Evolutionary conservation across 139 green algal genomes (phyloP).

Genomic region (Picochlorum sp.): DNA sequence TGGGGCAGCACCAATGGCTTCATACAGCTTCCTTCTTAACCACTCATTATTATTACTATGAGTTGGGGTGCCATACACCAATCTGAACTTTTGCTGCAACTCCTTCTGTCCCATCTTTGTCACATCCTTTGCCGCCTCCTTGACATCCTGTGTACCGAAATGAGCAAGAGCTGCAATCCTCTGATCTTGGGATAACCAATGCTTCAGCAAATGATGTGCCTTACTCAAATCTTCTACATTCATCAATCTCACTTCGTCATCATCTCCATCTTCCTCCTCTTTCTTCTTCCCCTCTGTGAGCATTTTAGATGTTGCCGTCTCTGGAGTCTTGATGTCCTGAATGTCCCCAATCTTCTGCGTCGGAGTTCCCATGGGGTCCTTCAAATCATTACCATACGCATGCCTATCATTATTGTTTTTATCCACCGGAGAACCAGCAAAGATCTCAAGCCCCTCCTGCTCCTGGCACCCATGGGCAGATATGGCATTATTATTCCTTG

Average conservation of each 20-base stretch:
- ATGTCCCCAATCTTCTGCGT: too few relatives aligned
- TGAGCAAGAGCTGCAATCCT: slow-evolving; percentile 17
- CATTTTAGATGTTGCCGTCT: slow-evolving; percentile 1
- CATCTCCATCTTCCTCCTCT: not conserved
- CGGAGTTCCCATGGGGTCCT: too few relatives aligned
- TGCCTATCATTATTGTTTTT: slow-evolving; percentile 2
- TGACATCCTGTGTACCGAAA: slow-evolving; percentile 27
- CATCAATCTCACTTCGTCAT: slow-evolving; percentile 5
- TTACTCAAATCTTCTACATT: not conserved
- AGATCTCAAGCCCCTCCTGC: too few relatives aligned
- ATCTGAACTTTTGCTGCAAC: slow-evolving; percentile 34
- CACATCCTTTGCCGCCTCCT: slow-evolving; percentile 34
- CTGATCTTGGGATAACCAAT: slow-evolving; percentile 29
- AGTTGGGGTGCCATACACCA: slow-evolving; percentile 33
- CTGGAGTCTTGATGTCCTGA: not conserved
- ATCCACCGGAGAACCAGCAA: too few relatives aligned
- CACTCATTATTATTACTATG: slow-evolving; percentile 43
- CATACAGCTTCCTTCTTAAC: slow-evolving; percentile 37
- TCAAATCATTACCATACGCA: too few relatives aligned
- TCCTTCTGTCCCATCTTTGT: slow-evolving; percentile 36
- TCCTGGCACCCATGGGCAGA: too few relatives aligned
- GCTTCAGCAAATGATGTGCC: slow-evolving; percentile 38
- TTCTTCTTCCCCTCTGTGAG: slow-evolving; percentile 3
- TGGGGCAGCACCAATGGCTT: slow-evolving; percentile 32
- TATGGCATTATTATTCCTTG: too few relatives aligned